Percentiles rank a stretch among this genome's conserved stretches.
Evolutionary conservation across 768 basidiomycete species (phyloP).

Genomic region (Xerocomellus amylosporus): DNA sequence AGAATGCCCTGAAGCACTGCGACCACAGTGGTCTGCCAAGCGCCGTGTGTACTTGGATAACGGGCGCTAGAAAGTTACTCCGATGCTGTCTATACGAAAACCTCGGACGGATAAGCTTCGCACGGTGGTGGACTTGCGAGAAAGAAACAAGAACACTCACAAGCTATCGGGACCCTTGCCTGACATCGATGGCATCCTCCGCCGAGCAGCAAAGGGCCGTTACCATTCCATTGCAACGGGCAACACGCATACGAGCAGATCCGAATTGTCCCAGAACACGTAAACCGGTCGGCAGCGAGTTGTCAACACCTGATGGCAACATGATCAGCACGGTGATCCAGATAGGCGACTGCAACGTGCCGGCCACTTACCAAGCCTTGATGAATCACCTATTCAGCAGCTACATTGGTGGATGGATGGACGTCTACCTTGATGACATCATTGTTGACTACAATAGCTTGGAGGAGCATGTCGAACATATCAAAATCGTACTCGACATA

Average conservation of each 20-base stretch:
- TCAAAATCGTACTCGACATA: conserved; percentile 33
- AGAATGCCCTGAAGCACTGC: too few relatives aligned
- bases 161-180: conserved; percentile 17
- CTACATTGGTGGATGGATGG: background rate
- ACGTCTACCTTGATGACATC: conserved; percentile 8
- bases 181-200: conserved; percentile 16
- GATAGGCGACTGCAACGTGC: conserved; percentile 37
- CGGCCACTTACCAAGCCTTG: conserved; percentile 40
- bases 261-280: background rate
- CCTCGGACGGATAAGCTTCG: background rate
- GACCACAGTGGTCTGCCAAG: too few relatives aligned
- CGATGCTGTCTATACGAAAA: too few relatives aligned
- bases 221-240: background rate
- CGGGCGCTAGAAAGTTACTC: too few relatives aligned
- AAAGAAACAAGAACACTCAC: conserved; percentile 16
- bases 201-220: background rate
- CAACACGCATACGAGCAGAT: conserved; percentile 25
- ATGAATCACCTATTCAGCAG: conserved; percentile 7
- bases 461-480: conserved; percentile 31
- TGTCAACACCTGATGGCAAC: conserved; percentile 37
- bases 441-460: conserved; percentile 10
- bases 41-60: too few relatives aligned
- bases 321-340: conserved; percentile 27
- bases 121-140: conserved; percentile 1
- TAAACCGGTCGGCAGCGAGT: conserved; percentile 32